Percentiles rank a stretch among this genome's conserved stretches.
phyloP scores from a whole-genome alignment of 169 alveolate species.

The Eimeria falciformis region DNA sequence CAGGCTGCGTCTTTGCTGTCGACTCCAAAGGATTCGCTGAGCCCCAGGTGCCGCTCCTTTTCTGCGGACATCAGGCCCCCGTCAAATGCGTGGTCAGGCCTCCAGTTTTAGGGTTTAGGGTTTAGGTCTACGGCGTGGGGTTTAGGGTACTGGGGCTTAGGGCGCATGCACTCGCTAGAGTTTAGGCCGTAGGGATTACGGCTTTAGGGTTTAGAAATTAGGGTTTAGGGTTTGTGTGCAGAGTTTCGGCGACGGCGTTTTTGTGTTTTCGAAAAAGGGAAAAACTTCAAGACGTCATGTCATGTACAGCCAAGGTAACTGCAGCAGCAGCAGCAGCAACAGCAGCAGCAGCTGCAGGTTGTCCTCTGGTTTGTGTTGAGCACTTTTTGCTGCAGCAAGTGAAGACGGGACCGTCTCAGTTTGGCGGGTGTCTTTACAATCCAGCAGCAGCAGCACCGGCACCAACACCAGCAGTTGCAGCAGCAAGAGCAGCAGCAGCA shows the following conservation, averaged over 20 bases:
- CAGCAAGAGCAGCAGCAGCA: not conserved
- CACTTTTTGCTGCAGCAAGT: constrained; percentile 43
- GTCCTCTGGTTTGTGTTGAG: not conserved
- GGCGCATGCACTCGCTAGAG: no score
- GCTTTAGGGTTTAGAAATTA: not conserved
- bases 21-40: constrained; percentile 7
- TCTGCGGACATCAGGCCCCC: constrained; percentile 46
- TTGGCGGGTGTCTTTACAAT: constrained; percentile 28
- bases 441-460: not conserved
- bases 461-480: not conserved
- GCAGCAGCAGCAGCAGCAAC: constrained; percentile 35
- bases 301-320: constrained; percentile 38
- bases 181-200: not conserved
- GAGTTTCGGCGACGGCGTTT: constrained; percentile 46
- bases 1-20: constrained; percentile 34
- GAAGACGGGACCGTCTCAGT: constrained; percentile 62
- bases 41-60: constrained; percentile 19
- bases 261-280: not conserved
- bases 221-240: not conserved
- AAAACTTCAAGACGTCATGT: not conserved
- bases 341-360: constrained; percentile 35
- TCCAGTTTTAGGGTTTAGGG: constrained; percentile 11
- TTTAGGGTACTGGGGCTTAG: not conserved
- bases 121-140: not conserved
- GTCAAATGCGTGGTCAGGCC: constrained; percentile 3